phyloP scores from a whole-genome alignment of 495 filamentous ascomycete species.

The Lepraria neglecta region DNA sequence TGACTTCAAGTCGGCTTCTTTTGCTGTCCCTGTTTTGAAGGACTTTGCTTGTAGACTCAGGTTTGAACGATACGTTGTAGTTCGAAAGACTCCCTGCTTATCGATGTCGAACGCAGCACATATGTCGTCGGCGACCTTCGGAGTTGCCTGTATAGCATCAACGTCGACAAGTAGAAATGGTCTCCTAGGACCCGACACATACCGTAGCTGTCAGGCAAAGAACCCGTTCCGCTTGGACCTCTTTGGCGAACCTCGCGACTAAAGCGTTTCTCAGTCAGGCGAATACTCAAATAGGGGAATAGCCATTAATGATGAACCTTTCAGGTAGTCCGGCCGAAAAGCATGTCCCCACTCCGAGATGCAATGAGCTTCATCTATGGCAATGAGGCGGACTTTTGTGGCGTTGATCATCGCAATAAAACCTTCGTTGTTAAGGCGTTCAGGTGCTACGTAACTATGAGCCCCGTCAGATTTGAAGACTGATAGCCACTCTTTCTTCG shows the following conservation, averaged over 20 bases:
- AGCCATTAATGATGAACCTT: slow-evolving; percentile 9
- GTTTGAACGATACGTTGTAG: slow-evolving; percentile 52
- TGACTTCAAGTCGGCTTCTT: slow-evolving; percentile 38
- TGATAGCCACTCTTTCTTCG: neutral
- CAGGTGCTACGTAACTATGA: slow-evolving; percentile 44
- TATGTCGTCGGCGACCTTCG: slow-evolving; percentile 48
- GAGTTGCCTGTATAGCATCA: slow-evolving; percentile 38
- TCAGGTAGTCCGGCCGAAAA: slow-evolving; percentile 55
- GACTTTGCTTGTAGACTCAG: slow-evolving; percentile 46
- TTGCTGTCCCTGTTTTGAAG: slow-evolving; percentile 35
- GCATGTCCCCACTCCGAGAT: slow-evolving; percentile 58
- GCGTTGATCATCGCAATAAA: slow-evolving; percentile 49
- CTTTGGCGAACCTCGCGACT: slow-evolving; percentile 51
- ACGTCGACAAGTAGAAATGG: neutral
- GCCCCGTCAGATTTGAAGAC: slow-evolving; percentile 10
- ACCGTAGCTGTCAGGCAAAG: slow-evolving; percentile 52
- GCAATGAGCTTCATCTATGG: slow-evolving; percentile 56
- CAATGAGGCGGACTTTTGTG: slow-evolving; percentile 47
- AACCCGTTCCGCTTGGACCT: slow-evolving; percentile 51
- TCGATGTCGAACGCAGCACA: slow-evolving; percentile 47
- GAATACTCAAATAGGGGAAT: neutral
- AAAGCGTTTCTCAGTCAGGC: slow-evolving; percentile 13
- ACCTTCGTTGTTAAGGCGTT: slow-evolving; percentile 52
- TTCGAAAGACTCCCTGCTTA: slow-evolving; percentile 45
- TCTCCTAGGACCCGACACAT: neutral